Evolutionary conservation across 2,329 filamentous ascomycete species (phyloP).

Genomic region (Aspergillus arachidicola): DNA sequence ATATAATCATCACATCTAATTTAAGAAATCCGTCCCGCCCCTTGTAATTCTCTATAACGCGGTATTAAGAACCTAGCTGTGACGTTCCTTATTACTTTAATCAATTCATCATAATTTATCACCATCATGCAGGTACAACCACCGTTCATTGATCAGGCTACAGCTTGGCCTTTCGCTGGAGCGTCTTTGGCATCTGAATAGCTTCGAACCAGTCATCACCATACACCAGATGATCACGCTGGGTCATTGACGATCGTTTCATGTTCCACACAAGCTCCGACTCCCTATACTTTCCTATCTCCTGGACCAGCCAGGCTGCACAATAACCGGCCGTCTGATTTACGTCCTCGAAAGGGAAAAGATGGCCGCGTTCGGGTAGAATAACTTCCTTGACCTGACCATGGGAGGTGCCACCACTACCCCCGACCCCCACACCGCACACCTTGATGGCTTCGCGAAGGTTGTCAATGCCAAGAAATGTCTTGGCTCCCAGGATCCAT

Average conservation of each 20-base stretch:
- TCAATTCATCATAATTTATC: neutral
- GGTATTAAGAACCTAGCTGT: too few relatives aligned
- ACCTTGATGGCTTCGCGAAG: conserved; percentile 32
- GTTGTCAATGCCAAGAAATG: conserved; percentile 13
- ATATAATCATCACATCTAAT: neutral
- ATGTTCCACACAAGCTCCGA: conserved; percentile 7
- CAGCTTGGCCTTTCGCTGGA: neutral
- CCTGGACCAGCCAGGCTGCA: conserved; percentile 4
- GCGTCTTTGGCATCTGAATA: neutral
- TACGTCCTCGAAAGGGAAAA: conserved; percentile 10
- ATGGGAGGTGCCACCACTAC: conserved; percentile 56
- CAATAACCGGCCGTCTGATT: neutral
- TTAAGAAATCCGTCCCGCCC: neutral
- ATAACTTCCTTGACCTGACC: conserved; percentile 26
- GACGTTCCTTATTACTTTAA: neutral
- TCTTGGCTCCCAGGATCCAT: conserved; percentile 30
- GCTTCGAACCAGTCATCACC: conserved; percentile 3
- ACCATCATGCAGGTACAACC: too few relatives aligned
- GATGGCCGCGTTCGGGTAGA: conserved; percentile 13
- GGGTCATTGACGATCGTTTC: neutral
- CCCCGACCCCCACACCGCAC: conserved; percentile 33
- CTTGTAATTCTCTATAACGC: too few relatives aligned
- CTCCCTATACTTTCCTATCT: neutral
- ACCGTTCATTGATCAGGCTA: neutral
- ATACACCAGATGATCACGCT: conserved; percentile 4